Evolutionary conservation across 768 basidiomycete species (phyloP), one percentile per base, ranked within the genome.

Genomic region (Panaeolus cyanescens): DNA sequence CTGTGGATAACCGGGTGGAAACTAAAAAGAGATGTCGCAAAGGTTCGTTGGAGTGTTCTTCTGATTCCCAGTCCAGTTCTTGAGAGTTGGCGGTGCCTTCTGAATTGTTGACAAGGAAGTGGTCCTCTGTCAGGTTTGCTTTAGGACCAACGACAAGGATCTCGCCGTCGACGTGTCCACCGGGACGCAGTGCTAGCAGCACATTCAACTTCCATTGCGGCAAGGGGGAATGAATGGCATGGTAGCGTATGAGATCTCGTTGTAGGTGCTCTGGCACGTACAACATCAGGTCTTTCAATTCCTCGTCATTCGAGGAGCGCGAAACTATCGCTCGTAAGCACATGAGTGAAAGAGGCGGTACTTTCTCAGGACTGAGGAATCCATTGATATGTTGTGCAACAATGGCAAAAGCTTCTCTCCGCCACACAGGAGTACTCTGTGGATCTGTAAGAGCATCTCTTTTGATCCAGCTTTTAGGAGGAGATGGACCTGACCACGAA

Each of bases 141-240:
- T 75, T 68, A 0, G 86, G 87, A 13, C 87, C 88, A 28, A 90
- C 79, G 22, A 93, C 69, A 34, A 92, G 69, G 10, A 91, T 73
- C 61, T 92, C 91, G 0, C 88, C 85, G 56, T 84, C 83, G 3
- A 80, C 79, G 66, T 89, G 85, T 1, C 83, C 79, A 4, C 83
- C 73, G 0, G 78, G 75, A 32, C 77, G 78, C n/a, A n/a, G n/a
- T n/a, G n/a, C n/a, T 58, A 82, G 80, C 4, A 91, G 68, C 7
- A 80, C 75, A 56, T 79, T 79, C 19, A 92, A 75, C 59, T 83
- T 81, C 20, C 74, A 68, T 56, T 71, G 77, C 4, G 80, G 74
- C 19, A 92, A 72, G 1, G 91, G 91, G 1, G 74, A 70, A 58
- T 86, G 79, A 12, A 90, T 71, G 25, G 89, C 85, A 5, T 82